These are phyloP conservation scores for Wallacemonas sp. DNA, from an alignment of 208 protist species.

Conservation along the genomic window DNA sequence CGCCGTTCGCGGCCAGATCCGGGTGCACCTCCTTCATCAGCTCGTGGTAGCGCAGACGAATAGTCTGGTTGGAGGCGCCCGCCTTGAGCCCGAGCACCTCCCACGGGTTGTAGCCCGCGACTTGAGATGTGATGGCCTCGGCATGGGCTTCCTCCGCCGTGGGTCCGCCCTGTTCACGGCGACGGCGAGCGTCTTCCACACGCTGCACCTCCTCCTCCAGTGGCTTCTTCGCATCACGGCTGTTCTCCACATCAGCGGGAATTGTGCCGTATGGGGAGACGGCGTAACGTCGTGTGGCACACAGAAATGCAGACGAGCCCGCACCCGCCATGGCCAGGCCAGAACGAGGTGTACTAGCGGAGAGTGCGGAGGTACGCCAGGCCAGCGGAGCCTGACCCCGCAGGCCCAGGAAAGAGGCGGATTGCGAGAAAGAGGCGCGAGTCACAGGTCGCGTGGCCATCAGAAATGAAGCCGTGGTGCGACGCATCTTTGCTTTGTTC, in stretches of 20 bases:
- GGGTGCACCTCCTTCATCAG: slow-evolving; percentile 87
- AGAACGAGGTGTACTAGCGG: no score
- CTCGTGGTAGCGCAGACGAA: slow-evolving; percentile 83
- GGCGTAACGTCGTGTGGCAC: background rate
- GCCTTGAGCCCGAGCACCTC: slow-evolving; percentile 78
- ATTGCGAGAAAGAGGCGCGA: background rate
- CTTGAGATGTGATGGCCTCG: slow-evolving; percentile 39
- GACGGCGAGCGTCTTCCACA: slow-evolving; percentile 27
- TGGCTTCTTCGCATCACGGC: slow-evolving; percentile 46
- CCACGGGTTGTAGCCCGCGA: slow-evolving; percentile 85
- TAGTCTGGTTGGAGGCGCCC: slow-evolving; percentile 66
- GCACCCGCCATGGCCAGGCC: no score
- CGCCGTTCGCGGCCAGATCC: slow-evolving; percentile 70
- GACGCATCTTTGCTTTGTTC: no score
- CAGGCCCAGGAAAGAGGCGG: no score
- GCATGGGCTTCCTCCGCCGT: slow-evolving; percentile 32
- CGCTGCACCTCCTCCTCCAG: slow-evolving; percentile 51
- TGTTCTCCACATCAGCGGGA: slow-evolving; percentile 64
- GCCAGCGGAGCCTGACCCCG: no score
- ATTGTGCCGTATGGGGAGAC: slow-evolving; percentile 48
- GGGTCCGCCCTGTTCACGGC: slow-evolving; percentile 25
- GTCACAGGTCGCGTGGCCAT: background rate
- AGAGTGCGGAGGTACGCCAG: no score
- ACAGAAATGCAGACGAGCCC: slow-evolving; percentile 13
- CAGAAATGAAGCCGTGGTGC: no score